A percentile compares a stretch with the other conserved stretches of the same genome.
Evolutionary conservation across 257 asterid species (phyloP).

Genomic region (Thymus mandschuricus): DNA sequence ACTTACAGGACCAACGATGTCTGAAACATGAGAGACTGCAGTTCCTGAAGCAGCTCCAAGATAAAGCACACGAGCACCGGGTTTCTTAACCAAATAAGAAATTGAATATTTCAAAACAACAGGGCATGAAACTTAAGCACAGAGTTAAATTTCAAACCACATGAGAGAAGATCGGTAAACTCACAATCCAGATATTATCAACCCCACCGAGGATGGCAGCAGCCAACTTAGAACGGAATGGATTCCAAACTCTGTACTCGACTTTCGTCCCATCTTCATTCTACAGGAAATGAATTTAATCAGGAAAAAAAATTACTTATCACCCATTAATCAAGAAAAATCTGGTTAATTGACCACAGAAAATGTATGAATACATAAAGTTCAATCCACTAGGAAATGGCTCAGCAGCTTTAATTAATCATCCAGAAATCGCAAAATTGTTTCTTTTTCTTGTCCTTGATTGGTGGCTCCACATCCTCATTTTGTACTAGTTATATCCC

Average conservation of each 20-base stretch:
- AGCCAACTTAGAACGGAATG: slow-evolving; percentile 94
- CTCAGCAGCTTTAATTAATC: too few relatives aligned
- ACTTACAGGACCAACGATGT: slow-evolving; percentile 91
- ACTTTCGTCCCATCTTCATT: slow-evolving; percentile 82
- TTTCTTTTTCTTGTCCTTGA: too few relatives aligned
- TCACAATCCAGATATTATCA: slow-evolving; percentile 93
- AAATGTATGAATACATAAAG: too few relatives aligned
- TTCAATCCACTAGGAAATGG: too few relatives aligned
- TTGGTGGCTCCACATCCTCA: too few relatives aligned
- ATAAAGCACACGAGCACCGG: slow-evolving; percentile 55
- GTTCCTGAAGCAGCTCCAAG: slow-evolving; percentile 13
- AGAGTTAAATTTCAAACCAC: too few relatives aligned
- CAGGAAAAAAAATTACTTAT: too few relatives aligned
- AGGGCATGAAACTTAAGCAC: too few relatives aligned
- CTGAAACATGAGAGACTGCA: slow-evolving; percentile 48
- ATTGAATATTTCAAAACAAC: not conserved
- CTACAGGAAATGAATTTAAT: slow-evolving; percentile 29
- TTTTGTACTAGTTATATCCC: slow-evolving; percentile 80
- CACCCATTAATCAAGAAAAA: too few relatives aligned
- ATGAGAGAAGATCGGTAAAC: slow-evolving; percentile 30
- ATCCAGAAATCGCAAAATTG: too few relatives aligned
- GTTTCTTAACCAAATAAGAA: slow-evolving; percentile 38
- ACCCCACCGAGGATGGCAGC: slow-evolving; percentile 96
- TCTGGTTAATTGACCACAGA: too few relatives aligned
- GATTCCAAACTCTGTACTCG: slow-evolving; percentile 97